Evolutionary conservation across 108 stramenopile species (phyloP).

Genomic region (Cyclotella cryptica): DNA sequence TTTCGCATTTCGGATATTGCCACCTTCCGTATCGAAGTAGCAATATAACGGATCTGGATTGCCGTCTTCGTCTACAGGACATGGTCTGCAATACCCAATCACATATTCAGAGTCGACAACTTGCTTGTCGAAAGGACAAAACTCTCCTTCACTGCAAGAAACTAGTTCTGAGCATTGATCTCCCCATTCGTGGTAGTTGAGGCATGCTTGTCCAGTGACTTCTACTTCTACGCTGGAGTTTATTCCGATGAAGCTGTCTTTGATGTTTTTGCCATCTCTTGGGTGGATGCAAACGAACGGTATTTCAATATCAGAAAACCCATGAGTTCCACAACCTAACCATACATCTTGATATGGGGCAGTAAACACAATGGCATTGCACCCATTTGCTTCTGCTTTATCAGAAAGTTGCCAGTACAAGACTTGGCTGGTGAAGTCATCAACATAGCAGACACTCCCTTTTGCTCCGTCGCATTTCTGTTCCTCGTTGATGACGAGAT

Average conservation of each 20-base stretch:
- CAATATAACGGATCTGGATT: too few relatives aligned
- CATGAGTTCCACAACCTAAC: background rate
- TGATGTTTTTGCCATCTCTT: too few relatives aligned
- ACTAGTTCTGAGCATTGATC: background rate
- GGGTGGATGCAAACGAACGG: too few relatives aligned
- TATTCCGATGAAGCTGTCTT: too few relatives aligned
- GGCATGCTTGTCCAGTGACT: slow-evolving; percentile 2
- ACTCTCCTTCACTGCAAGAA: background rate
- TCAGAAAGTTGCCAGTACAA: background rate
- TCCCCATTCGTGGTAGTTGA: background rate
- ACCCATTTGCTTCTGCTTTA: slow-evolving; percentile 5
- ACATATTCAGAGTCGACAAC: too few relatives aligned
- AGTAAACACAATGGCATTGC: background rate
- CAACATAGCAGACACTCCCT: slow-evolving; percentile 13
- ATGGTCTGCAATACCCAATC: too few relatives aligned
- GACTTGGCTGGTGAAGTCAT: background rate
- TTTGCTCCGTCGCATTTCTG: background rate
- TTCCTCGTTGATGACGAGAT: background rate
- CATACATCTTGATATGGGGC: slow-evolving; percentile 1
- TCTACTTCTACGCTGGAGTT: background rate
- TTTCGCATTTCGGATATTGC: background rate
- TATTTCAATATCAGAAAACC: too few relatives aligned
- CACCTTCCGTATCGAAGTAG: background rate
- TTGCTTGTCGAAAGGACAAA: background rate
- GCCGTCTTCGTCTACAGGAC: too few relatives aligned